Conservation (phyloP, 164 flowering plant species). For the Amborella trichopoda region DNA sequence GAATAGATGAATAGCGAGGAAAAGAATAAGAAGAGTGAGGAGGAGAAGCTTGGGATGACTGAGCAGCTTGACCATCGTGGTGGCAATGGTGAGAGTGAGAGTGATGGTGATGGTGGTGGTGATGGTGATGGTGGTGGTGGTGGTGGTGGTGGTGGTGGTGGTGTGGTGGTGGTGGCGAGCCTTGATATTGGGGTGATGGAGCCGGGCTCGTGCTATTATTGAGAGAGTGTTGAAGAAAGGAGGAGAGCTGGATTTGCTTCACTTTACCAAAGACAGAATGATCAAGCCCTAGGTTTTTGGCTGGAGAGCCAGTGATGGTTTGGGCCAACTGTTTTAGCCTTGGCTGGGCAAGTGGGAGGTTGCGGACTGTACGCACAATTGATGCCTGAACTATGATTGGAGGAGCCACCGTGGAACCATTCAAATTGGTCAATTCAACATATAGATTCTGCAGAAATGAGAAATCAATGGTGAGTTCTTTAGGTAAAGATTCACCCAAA, state of each 20-base stretch:
- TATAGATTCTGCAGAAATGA: slow-evolving; percentile 92
- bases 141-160: slow-evolving; percentile 28
- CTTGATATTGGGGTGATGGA: neutral
- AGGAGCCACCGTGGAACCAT: slow-evolving; percentile 66
- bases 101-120: slow-evolving; percentile 8
- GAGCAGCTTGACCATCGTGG: neutral
- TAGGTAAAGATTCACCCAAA: too few species aligned
- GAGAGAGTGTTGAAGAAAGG: slow-evolving; percentile 42
- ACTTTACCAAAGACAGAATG: slow-evolving; percentile 74
- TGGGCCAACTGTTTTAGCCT: slow-evolving; percentile 83
- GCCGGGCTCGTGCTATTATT: slow-evolving; percentile 20
- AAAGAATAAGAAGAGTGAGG: neutral
- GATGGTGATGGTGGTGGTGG: slow-evolving; percentile 20
- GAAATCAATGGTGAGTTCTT: too few species aligned
- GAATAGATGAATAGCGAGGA: neutral
- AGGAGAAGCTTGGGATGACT: slow-evolving; percentile 22
- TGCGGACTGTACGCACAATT: slow-evolving; percentile 59
- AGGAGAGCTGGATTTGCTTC: slow-evolving; percentile 72
- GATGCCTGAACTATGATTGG: slow-evolving; percentile 65
- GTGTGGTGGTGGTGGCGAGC: slow-evolving; percentile 49
- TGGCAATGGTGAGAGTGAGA: slow-evolving; percentile 4
- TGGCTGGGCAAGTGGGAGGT: slow-evolving; percentile 29
- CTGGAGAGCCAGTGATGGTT: slow-evolving; percentile 53
- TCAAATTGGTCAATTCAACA: slow-evolving; percentile 48
- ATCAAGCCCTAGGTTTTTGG: slow-evolving; percentile 75